These are phyloP conservation scores for Chlorella sp. DNA, from an alignment of 139 green algal genomes.

Conservation along the genomic window DNA sequence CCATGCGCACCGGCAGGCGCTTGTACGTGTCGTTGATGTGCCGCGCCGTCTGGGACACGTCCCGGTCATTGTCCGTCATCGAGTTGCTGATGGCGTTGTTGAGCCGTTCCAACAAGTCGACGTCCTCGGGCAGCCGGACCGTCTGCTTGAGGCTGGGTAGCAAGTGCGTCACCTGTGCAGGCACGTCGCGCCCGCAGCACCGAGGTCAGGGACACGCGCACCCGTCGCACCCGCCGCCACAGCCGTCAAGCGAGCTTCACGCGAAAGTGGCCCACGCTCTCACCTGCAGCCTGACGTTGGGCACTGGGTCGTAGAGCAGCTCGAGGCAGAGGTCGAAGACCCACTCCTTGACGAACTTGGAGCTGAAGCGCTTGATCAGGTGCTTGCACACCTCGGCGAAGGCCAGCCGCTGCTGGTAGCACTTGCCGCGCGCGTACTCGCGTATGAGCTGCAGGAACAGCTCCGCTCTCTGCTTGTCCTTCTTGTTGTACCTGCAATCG, in stretches of 20 bases:
- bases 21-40: constrained; percentile 62
- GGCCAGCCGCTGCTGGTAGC: constrained; percentile 31
- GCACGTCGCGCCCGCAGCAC: too few species aligned
- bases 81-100: constrained; percentile 70
- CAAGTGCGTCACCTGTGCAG: constrained; percentile 22
- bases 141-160: constrained; percentile 53
- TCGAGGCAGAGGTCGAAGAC: constrained; percentile 39
- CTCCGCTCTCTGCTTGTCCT: constrained; percentile 44
- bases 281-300: constrained; percentile 54
- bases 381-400: constrained; percentile 46
- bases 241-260: too few species aligned
- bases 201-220: too few species aligned
- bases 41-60: constrained; percentile 46
- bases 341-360: constrained; percentile 43
- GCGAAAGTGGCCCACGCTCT: too few species aligned
- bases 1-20: constrained; percentile 59
- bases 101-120: constrained; percentile 60
- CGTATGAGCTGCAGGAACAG: constrained; percentile 47
- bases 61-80: constrained; percentile 66
- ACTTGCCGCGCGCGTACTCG: constrained; percentile 44
- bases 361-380: constrained; percentile 38
- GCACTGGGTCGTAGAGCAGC: constrained; percentile 56
- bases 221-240: too few species aligned
- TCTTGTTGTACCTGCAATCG: constrained; percentile 17
- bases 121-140: constrained; percentile 64